Conservation (phyloP, 495 filamentous ascomycete species). For the Aspergillus incahuasiensis region DNA sequence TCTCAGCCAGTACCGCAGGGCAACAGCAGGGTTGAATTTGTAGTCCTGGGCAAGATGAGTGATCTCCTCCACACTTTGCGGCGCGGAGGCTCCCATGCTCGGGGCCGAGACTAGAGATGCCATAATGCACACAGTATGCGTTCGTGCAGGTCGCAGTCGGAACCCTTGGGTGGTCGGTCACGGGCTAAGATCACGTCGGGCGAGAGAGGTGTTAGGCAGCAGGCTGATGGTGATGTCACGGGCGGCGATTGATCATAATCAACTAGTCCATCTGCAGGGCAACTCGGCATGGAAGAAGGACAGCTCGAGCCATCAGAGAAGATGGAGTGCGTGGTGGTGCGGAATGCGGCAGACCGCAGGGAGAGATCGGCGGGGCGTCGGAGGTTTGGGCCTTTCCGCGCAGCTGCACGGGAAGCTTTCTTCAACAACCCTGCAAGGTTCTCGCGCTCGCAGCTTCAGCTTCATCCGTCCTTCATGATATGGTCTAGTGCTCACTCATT, state of each 20-base stretch:
- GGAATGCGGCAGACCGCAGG: neutral
- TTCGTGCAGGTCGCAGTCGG: neutral
- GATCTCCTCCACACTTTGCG: constrained; percentile 71
- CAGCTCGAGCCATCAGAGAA: neutral
- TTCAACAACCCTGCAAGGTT: neutral
- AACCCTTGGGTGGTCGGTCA: neutral
- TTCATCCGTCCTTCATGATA: neutral
- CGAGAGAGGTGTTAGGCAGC: constrained; percentile 7
- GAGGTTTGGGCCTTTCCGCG: neutral
- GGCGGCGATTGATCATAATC: constrained; percentile 8
- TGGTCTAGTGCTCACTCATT: neutral
- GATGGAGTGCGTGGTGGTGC: neutral
- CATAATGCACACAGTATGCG: constrained; percentile 17
- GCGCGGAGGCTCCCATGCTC: constrained; percentile 27
- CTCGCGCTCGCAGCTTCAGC: neutral
- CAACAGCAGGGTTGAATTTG: constrained; percentile 69
- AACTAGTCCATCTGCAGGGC: constrained; percentile 3
- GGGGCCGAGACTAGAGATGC: constrained; percentile 21
- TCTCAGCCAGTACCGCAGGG: constrained; percentile 75
- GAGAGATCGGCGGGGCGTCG: constrained; percentile 4
- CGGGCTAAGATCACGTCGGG: neutral
- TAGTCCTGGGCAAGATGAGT: constrained; percentile 66
- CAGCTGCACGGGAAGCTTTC: neutral
- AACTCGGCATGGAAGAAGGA: neutral
- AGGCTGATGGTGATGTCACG: constrained; percentile 9